Percentiles rank a stretch among this genome's conserved stretches.
Conservation (phyloP, 2,329 filamentous ascomycete genomes). For the Saccharata proteae region DNA sequence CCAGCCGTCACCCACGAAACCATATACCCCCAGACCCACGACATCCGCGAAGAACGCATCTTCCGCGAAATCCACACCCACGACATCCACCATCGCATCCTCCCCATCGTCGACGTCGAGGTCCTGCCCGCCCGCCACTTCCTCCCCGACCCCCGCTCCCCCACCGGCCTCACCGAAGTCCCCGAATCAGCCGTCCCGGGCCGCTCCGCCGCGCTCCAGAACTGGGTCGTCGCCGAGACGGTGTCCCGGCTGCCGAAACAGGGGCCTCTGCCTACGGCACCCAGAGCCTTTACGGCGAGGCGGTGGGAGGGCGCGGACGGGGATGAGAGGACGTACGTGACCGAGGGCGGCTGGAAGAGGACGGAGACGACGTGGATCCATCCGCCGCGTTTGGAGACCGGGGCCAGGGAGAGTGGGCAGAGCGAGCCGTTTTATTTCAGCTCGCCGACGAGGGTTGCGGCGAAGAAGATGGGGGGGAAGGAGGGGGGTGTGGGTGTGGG, state of each 20-base stretch:
- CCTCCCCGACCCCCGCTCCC: constrained; percentile 24
- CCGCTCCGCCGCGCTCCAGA: constrained; percentile 9
- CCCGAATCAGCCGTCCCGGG: constrained; percentile 29
- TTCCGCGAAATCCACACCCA: constrained; percentile 44
- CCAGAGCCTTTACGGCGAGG: constrained; percentile 21
- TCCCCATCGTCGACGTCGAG: constrained; percentile 42
- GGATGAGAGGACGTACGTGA: constrained; percentile 26
- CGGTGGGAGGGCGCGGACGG: constrained; percentile 27
- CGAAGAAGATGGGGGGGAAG: not conserved
- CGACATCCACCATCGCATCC: constrained; percentile 39
- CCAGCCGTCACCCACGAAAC: constrained; percentile 41
- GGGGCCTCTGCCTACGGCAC: constrained; percentile 1
- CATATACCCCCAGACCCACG: constrained; percentile 30
- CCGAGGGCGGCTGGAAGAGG: constrained; percentile 27
- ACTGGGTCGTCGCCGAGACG: constrained; percentile 21
- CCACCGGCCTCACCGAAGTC: constrained; percentile 31
- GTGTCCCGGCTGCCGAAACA: not conserved
- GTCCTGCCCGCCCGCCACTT: constrained; percentile 43
- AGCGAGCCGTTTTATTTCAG: constrained; percentile 11
- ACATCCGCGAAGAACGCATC: constrained; percentile 36
- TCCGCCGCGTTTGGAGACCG: constrained; percentile 28
- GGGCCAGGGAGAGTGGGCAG: constrained; percentile 19
- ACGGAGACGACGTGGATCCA: constrained; percentile 36
- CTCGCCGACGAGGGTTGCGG: not conserved
- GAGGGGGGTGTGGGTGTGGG: not conserved